Percentiles rank a stretch among this genome's conserved stretches.
phyloP scores from a whole-genome alignment of 768 basidiomycete species.

The Termitomyces sp. region DNA sequence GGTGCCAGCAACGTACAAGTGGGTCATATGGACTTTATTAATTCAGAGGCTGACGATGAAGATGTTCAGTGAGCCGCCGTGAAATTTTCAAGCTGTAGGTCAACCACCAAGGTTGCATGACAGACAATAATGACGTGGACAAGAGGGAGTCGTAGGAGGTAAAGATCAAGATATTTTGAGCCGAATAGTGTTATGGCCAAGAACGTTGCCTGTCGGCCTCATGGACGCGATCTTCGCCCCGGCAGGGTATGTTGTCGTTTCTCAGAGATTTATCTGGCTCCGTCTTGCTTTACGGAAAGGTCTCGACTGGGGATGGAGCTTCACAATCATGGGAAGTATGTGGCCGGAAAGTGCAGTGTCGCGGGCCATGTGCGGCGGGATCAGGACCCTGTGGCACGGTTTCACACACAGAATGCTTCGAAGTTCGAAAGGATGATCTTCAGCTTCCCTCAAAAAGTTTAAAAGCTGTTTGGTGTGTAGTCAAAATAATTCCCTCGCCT shows the following conservation, averaged over 20 bases:
- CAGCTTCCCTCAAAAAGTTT: slow-evolving; percentile 20
- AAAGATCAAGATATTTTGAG: not conserved
- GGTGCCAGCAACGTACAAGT: not conserved
- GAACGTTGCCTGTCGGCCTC: not conserved
- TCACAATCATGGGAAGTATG: not conserved
- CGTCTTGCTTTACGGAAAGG: not conserved
- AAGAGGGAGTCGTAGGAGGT: not conserved
- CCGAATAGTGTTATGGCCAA: not conserved
- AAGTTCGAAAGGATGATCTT: slow-evolving; percentile 19
- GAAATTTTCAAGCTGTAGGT: not conserved
- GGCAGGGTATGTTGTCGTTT: not conserved
- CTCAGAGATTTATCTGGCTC: not conserved
- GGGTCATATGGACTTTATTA: not conserved
- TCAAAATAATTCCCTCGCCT: slow-evolving; percentile 11
- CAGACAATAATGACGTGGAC: not conserved
- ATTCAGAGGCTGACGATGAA: slow-evolving; percentile 4
- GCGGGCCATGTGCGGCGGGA: slow-evolving; percentile 14
- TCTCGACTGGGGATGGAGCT: not conserved
- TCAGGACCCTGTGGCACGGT: slow-evolving; percentile 12
- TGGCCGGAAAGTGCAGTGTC: not conserved
- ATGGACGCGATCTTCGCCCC: not conserved
- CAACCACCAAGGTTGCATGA: slow-evolving; percentile 3
- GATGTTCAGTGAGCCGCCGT: not conserved
- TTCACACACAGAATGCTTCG: slow-evolving; percentile 20
- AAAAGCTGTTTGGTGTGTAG: slow-evolving; percentile 12